Conservation (phyloP, 2,329 filamentous ascomycete genomes). For the Colletotrichum sp. region DNA sequence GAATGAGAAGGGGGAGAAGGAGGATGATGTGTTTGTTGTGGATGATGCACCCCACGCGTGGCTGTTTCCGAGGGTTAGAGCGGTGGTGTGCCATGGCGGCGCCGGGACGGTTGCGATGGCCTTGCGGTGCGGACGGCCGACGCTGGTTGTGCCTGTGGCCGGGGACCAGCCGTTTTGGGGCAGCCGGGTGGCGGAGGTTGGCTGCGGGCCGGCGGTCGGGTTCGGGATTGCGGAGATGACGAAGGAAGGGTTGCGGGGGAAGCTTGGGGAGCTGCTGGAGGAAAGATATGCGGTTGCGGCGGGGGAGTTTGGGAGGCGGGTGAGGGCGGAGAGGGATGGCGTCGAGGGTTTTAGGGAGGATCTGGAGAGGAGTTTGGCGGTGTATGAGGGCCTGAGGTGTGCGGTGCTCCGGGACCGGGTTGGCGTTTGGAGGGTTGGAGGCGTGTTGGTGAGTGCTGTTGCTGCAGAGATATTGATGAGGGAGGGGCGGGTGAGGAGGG, state of each 20-base stretch:
- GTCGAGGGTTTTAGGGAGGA: slow-evolving; percentile 7
- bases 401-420: not conserved
- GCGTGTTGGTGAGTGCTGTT: slow-evolving; percentile 1
- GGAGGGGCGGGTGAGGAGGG: not conserved
- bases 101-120: slow-evolving; percentile 15
- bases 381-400: slow-evolving; percentile 12
- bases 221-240: not conserved
- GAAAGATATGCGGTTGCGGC: not conserved
- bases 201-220: not conserved
- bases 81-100: slow-evolving; percentile 18
- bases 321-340: slow-evolving; percentile 1
- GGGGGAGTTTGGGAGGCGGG: not conserved
- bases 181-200: not conserved
- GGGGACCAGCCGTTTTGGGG: slow-evolving; percentile 21
- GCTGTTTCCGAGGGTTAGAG: slow-evolving; percentile 11
- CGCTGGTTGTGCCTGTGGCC: slow-evolving; percentile 13
- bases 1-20: not conserved
- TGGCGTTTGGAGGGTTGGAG: slow-evolving; percentile 1
- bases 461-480: slow-evolving; percentile 8
- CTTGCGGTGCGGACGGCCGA: slow-evolving; percentile 8
- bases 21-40: not conserved
- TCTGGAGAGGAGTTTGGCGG: not conserved
- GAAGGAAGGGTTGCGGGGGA: not conserved
- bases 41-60: slow-evolving; percentile 18
- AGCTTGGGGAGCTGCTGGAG: not conserved